Evolutionary conservation across 2,329 filamentous ascomycete genomes (phyloP).

Genomic region (Lojkania enalia): DNA sequence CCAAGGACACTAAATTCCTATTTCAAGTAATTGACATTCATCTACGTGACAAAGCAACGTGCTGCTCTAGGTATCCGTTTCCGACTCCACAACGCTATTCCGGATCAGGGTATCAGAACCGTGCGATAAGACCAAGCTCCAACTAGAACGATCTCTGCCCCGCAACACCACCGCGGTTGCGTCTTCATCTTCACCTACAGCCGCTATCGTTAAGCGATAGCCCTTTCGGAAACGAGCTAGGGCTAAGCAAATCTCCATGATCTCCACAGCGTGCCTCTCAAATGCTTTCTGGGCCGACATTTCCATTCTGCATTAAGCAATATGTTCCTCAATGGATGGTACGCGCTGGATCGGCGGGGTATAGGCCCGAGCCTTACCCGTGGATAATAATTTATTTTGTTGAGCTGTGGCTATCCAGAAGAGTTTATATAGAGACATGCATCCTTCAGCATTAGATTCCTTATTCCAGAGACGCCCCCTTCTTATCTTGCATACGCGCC

Average conservation of each 20-base stretch:
- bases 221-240: slow-evolving; percentile 9
- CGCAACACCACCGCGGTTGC: slow-evolving; percentile 9
- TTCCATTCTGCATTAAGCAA: slow-evolving; percentile 10
- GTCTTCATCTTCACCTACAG: slow-evolving; percentile 11
- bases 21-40: slow-evolving; percentile 5
- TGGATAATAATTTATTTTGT: too few species aligned
- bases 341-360: slow-evolving; percentile 1
- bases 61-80: background rate
- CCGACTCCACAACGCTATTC: slow-evolving; percentile 2
- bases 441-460: slow-evolving; percentile 10
- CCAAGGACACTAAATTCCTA: background rate
- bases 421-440: slow-evolving; percentile 7
- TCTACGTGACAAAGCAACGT: slow-evolving; percentile 3
- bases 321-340: slow-evolving; percentile 4
- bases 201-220: slow-evolving; percentile 6
- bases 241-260: slow-evolving; percentile 8
- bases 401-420: background rate
- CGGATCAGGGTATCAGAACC: slow-evolving; percentile 9
- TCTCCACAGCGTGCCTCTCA: background rate
- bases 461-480: slow-evolving; percentile 4
- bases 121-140: slow-evolving; percentile 10
- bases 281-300: background rate
- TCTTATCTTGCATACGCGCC: slow-evolving; percentile 11
- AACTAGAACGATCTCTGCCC: slow-evolving; percentile 5
- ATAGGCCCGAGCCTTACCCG: background rate